Conservation (phyloP, 169 alveolate species). For the Eimeria maxima region DNA sequence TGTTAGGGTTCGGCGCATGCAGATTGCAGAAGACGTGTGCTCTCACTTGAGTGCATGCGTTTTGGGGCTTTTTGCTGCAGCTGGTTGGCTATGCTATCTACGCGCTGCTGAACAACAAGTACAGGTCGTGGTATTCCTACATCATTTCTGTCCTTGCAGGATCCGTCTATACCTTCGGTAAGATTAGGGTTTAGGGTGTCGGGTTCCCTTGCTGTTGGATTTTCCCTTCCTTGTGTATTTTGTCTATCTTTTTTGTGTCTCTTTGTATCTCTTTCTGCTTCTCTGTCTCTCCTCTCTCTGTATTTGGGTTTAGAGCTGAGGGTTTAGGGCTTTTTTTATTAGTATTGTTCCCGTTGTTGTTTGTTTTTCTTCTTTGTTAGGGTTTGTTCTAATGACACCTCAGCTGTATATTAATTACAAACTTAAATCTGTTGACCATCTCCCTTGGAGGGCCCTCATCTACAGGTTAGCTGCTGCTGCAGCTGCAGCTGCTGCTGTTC, state of each 20-base stretch:
- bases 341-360: not conserved
- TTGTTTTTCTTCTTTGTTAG: conserved; percentile 9
- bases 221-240: not conserved
- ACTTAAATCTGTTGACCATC: conserved; percentile 98
- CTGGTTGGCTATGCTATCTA: conserved; percentile 95
- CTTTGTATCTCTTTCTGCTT: not conserved
- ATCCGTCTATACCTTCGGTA: conserved; percentile 85
- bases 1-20: not conserved
- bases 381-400: conserved; percentile 88
- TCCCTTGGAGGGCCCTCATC: conserved; percentile 98
- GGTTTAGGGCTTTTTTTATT: not conserved
- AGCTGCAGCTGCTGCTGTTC: not conserved
- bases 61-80: conserved; percentile 67
- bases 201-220: not conserved
- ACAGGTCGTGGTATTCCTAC: conserved; percentile 98
- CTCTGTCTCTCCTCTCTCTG: not conserved
- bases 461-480: conserved; percentile 88
- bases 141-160: conserved; percentile 89
- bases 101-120: conserved; percentile 93
- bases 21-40: not conserved
- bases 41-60: not conserved
- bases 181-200: not conserved
- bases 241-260: not conserved
- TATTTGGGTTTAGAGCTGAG: not conserved
- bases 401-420: conserved; percentile 99